Conservation (phyloP, 2,329 filamentous ascomycete species). For the Neonectria magnoliae region DNA sequence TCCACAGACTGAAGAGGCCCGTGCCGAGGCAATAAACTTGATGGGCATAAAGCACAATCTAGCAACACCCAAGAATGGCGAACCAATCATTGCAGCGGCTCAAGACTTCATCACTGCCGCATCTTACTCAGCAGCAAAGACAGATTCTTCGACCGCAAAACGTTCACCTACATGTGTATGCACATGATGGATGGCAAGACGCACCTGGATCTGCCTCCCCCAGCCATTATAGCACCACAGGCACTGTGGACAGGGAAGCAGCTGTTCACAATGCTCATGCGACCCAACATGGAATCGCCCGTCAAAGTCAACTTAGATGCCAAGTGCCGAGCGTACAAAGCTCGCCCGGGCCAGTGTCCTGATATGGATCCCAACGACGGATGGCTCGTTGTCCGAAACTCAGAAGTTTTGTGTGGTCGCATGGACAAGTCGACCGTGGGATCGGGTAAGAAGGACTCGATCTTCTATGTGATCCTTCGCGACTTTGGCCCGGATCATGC, state of each 20-base stretch:
- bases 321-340: conserved; percentile 83
- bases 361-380: conserved; percentile 88
- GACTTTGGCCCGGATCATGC: conserved; percentile 93
- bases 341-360: conserved; percentile 64
- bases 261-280: conserved; percentile 90
- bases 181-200: conserved; percentile 90
- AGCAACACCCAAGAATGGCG: conserved; percentile 95
- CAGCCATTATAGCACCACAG: conserved; percentile 85
- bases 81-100: conserved; percentile 98
- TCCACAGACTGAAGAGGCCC: conserved; percentile 95
- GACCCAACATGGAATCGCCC: conserved; percentile 83
- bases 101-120: conserved; percentile 99
- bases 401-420: conserved; percentile 94
- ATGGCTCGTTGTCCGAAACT: conserved; percentile 94
- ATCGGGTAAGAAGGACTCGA: conserved; percentile 94
- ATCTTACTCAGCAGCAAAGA: conserved; percentile 90
- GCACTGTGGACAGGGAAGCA: conserved; percentile 97
- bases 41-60: conserved; percentile 99
- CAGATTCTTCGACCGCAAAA: conserved; percentile 87
- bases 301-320: conserved; percentile 93
- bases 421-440: conserved; percentile 99
- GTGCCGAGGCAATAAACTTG: conserved; percentile 91
- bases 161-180: conserved; percentile 89
- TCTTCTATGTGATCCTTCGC: conserved; percentile 96
- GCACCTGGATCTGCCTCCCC: conserved; percentile 85